Percentiles rank a stretch among this genome's conserved stretches.
phyloP scores from a whole-genome alignment of 1,284 basidiomycete species.

The Cutaneotrichosporon dermatis region DNA sequence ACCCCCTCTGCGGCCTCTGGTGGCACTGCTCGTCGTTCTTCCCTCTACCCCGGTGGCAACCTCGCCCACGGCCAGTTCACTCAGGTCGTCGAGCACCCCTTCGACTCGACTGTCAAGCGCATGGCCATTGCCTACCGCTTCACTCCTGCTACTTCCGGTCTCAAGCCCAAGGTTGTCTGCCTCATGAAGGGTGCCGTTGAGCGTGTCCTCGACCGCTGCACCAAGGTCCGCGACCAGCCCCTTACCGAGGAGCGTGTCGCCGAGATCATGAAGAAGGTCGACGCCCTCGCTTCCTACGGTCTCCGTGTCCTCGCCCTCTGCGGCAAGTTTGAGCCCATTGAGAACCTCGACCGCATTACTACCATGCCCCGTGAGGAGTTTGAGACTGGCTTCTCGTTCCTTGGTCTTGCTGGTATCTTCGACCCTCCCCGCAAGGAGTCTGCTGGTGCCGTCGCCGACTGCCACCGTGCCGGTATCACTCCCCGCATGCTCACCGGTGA shows the following conservation, averaged over 20 bases:
- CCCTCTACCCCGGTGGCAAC: conserved; percentile 5
- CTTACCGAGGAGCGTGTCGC: conserved; percentile 40
- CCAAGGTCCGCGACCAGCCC: conserved; percentile 38
- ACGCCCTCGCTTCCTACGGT: conserved; percentile 58
- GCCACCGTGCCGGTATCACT: conserved; percentile 61
- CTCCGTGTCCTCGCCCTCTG: conserved; percentile 53
- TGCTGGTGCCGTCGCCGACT: conserved; percentile 59
- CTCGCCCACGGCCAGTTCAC: conserved; percentile 29
- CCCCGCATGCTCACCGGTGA: conserved; percentile 61
- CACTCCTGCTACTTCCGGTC: conserved; percentile 19
- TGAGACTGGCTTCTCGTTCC: conserved; percentile 59
- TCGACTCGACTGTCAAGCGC: conserved; percentile 61
- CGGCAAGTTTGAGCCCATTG: conserved; percentile 49
- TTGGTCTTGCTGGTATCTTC: conserved; percentile 62
- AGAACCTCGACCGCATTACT: conserved; percentile 40
- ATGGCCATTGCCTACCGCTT: conserved; percentile 56
- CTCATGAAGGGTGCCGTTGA: conserved; percentile 63
- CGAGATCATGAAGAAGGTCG: conserved; percentile 53
- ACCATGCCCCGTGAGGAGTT: conserved; percentile 54
- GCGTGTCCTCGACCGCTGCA: conserved; percentile 57
- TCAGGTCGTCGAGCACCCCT: conserved; percentile 54
- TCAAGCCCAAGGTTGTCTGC: conserved; percentile 27
- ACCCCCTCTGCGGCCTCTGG: not conserved
- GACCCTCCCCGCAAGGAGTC: conserved; percentile 66
- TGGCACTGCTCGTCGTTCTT: conserved; percentile 13